These are phyloP conservation scores for Rhodotorula toruloides DNA, from an alignment of 768 basidiomycete species.

Conservation along the genomic window DNA sequence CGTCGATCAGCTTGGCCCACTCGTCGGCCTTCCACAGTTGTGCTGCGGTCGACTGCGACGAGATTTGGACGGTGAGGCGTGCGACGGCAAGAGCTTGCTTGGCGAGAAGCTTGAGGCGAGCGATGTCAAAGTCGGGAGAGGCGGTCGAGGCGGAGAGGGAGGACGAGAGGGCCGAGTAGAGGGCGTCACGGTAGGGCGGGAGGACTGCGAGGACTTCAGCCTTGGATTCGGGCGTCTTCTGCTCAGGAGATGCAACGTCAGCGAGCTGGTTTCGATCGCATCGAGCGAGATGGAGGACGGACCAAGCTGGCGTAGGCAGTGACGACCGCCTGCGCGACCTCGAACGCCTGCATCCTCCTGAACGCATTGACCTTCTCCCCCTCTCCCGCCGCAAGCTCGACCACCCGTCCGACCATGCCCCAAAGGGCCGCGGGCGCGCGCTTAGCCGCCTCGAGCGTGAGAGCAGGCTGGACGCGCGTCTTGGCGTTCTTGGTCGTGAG, in stretches of 20 bases:
- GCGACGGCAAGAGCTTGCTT: slow-evolving; percentile 63
- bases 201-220: slow-evolving; percentile 33
- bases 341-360: slow-evolving; percentile 67
- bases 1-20: slow-evolving; percentile 56
- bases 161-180: slow-evolving; percentile 55
- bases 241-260: neutral
- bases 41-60: slow-evolving; percentile 43
- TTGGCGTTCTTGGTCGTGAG: slow-evolving; percentile 37
- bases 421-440: slow-evolving; percentile 24
- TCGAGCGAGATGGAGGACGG: slow-evolving; percentile 45
- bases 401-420: slow-evolving; percentile 49
- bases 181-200: slow-evolving; percentile 52
- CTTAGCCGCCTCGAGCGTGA: slow-evolving; percentile 28
- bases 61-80: slow-evolving; percentile 60
- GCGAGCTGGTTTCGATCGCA: neutral
- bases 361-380: slow-evolving; percentile 63
- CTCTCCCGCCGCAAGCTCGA: slow-evolving; percentile 50
- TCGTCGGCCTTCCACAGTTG: slow-evolving; percentile 58
- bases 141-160: slow-evolving; percentile 52
- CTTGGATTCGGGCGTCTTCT: slow-evolving; percentile 22
- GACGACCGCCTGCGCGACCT: slow-evolving; percentile 63
- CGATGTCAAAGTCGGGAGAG: slow-evolving; percentile 51
- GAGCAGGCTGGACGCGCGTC: slow-evolving; percentile 32
- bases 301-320: slow-evolving; percentile 53
- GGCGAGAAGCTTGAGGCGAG: slow-evolving; percentile 72